phyloP scores from a whole-genome alignment of 2,329 filamentous ascomycete species.

The Aspergillus sp. region DNA sequence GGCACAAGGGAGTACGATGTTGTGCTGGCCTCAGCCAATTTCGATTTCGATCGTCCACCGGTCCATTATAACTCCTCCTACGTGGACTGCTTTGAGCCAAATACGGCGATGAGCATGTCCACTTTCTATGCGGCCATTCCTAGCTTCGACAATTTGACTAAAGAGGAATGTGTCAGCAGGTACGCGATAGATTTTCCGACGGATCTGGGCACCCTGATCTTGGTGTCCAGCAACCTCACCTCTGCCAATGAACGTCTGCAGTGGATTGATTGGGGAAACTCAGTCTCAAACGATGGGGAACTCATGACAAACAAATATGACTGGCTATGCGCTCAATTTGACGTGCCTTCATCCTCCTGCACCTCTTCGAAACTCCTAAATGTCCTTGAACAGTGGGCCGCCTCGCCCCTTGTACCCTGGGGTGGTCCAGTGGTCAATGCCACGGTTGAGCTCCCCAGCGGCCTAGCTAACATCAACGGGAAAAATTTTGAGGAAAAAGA shows the following conservation, averaged over 20 bases:
- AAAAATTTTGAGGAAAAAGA: too few species aligned
- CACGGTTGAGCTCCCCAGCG: too few species aligned
- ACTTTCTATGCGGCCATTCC: background rate
- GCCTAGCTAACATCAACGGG: too few species aligned
- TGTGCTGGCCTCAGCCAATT: background rate
- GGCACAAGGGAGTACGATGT: slow-evolving; percentile 4
- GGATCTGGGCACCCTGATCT: background rate
- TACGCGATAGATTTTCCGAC: background rate
- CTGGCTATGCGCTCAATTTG: too few species aligned
- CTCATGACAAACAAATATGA: too few species aligned
- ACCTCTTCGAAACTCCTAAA: too few species aligned
- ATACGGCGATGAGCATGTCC: background rate
- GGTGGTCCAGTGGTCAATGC: too few species aligned
- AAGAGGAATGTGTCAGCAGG: background rate
- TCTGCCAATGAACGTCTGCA: background rate
- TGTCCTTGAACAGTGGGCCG: too few species aligned
- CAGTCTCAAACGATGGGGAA: background rate
- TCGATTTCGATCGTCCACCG: background rate
- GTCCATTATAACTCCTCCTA: background rate
- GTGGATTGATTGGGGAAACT: background rate
- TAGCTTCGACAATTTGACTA: background rate
- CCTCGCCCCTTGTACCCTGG: too few species aligned
- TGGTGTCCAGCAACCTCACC: background rate
- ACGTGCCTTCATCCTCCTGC: too few species aligned
- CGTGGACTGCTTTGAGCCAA: background rate